Base-by-base conservation (phyloP, 2,329 filamentous ascomycete genomes). In the Colletotrichum zoysiae region DNA sequence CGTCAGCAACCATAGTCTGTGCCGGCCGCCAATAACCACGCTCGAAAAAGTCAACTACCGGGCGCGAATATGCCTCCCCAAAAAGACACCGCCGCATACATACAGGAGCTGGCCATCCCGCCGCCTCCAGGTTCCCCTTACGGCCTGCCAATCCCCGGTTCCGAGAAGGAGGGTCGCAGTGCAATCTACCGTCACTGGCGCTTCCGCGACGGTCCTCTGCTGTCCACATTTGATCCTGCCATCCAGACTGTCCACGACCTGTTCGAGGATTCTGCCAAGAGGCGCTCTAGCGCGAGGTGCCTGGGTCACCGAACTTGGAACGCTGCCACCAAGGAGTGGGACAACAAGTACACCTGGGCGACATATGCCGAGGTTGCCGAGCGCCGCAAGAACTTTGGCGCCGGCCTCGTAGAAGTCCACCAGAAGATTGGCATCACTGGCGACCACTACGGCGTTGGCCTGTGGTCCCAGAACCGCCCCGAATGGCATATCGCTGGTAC, bases 381-480 rank as follows among this genome's bases (percentile, higher is more conserved):
- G 83, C 89, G 95, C 79, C 90, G 93, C 78, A 92, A 92, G 79
- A 93, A 96, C 80, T 89, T 98, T 76, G 96, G 96, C 74, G 92
- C 92, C 50, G 96, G 95, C 70, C 82, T 98, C 59, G 91, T 95
- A 50, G 92, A 96, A 81, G 83, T 98, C 75, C 93, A 97, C 82
- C 88, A 92, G 79, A 87, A 90, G 77, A 85, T 90, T 73, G 93
- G 93, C 64, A 86, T 95, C 74, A 73, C 78, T n/a, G 74, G 75
- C 40, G 83, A 87, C 44, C 90, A 92, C 78, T 92, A 92, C 78
- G 93, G 92, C 65, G 86, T 96, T 74, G 94, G 93, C n/a, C 81
- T 97, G 61, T 96, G 93, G 93, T 94, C 92, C 77, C 92, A 93
- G 80, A 96, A 96, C 81, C 88, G 93, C 74, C 91, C 93, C 2